phyloP scores from a whole-genome alignment of 108 stramenopile genomes.

The Cylindrotheca closterium region DNA sequence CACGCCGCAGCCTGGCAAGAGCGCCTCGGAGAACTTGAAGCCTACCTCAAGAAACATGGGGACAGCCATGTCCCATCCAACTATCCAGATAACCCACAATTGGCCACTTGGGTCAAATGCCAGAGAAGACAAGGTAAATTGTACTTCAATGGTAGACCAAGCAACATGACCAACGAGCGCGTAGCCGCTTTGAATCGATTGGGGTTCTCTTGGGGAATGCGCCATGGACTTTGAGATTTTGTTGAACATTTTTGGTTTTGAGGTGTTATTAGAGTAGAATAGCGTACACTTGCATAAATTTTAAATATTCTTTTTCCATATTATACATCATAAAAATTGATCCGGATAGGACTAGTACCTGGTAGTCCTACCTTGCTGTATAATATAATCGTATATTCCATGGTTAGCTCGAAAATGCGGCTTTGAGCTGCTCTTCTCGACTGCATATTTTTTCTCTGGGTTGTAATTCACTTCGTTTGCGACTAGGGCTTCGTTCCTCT shows the following conservation, averaged over 20 bases:
- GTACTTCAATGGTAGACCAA: not conserved
- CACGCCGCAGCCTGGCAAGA: slow-evolving; percentile 30
- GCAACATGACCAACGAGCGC: slow-evolving; percentile 3
- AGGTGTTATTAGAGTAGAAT: too few species aligned
- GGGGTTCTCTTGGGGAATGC: not conserved
- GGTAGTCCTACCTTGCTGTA: too few species aligned
- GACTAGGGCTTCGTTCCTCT: slow-evolving; percentile 35
- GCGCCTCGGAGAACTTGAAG: slow-evolving; percentile 15
- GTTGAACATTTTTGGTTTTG: too few species aligned
- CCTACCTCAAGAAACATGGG: slow-evolving; percentile 14
- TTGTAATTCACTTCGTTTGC: slow-evolving; percentile 23
- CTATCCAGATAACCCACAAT: slow-evolving; percentile 2
- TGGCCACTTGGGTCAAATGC: slow-evolving; percentile 15
- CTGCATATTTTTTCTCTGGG: slow-evolving; percentile 30
- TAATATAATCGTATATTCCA: too few species aligned
- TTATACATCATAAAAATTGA: too few species aligned
- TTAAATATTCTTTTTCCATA: too few species aligned
- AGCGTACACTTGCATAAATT: too few species aligned
- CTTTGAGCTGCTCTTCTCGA: slow-evolving; percentile 10
- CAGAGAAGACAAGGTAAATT: slow-evolving; percentile 33
- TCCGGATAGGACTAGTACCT: too few species aligned
- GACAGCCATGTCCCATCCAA: slow-evolving; percentile 18
- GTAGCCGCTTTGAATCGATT: not conserved
- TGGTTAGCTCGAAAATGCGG: too few species aligned
- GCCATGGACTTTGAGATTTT: too few species aligned